Conservation (phyloP, 805 yeast species). For the Candida arabinofermentans region DNA sequence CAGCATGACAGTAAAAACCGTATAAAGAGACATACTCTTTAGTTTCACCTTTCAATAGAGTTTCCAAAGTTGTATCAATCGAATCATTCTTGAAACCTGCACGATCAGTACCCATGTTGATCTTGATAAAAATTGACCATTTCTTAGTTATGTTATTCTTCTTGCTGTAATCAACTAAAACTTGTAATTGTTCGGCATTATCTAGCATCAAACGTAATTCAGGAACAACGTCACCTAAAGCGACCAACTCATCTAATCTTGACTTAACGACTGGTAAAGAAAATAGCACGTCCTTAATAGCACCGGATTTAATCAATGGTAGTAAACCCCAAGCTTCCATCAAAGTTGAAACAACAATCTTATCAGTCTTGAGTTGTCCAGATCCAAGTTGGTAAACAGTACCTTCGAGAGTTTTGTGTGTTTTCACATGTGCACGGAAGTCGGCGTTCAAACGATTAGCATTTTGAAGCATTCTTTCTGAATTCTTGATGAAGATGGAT, state of each 20-base stretch:
- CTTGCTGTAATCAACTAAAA: constrained; percentile 36
- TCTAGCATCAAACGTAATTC: constrained; percentile 59
- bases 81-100: constrained; percentile 49
- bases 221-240: constrained; percentile 38
- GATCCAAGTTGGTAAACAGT: constrained; percentile 49
- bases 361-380: constrained; percentile 37
- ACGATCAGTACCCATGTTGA: constrained; percentile 67
- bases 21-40: constrained; percentile 39
- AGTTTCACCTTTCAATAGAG: constrained; percentile 22
- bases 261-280: constrained; percentile 57
- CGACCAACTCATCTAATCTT: constrained; percentile 43
- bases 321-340: constrained; percentile 57
- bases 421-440: constrained; percentile 73
- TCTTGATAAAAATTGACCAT: constrained; percentile 66
- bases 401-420: constrained; percentile 68
- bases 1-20: constrained; percentile 80
- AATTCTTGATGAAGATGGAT: constrained; percentile 38
- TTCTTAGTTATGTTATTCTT: constrained; percentile 19
- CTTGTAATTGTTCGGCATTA: constrained; percentile 49
- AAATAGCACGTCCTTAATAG: constrained; percentile 46
- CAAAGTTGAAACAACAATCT: constrained; percentile 65
- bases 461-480: constrained; percentile 45
- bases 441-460: constrained; percentile 34
- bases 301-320: constrained; percentile 26
- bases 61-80: constrained; percentile 34